Evolutionary conservation across 257 asterid genomes (phyloP).

Genomic region (Thymus mandschuricus): DNA sequence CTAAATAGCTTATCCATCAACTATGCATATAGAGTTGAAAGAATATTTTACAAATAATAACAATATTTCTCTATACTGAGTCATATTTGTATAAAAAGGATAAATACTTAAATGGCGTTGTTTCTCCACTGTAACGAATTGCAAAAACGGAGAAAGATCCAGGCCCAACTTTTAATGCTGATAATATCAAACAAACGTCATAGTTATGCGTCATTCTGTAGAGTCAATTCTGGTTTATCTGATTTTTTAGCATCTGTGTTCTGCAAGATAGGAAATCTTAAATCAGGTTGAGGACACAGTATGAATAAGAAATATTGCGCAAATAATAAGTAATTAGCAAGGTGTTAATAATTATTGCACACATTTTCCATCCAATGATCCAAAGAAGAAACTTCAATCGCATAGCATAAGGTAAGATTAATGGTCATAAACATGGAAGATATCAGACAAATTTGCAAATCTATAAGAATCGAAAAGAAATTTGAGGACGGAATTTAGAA

Average conservation of each 20-base stretch:
- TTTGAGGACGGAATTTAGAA: conserved; percentile 1
- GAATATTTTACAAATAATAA: not conserved
- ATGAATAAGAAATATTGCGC: not conserved
- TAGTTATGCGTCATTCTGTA: conserved; percentile 39
- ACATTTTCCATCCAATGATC: not conserved
- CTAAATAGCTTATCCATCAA: conserved; percentile 29
- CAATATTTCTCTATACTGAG: not conserved
- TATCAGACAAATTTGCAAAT: too few species aligned
- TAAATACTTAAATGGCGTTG: too few species aligned
- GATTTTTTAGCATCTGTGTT: conserved; percentile 64
- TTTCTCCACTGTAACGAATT: too few species aligned
- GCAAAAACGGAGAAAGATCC: too few species aligned
- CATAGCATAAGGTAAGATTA: not conserved
- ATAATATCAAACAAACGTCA: too few species aligned
- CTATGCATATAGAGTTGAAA: not conserved
- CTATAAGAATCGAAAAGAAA: too few species aligned
- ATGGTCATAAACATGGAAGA: conserved; percentile 1
- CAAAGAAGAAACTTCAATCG: not conserved
- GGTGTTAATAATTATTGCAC: not conserved
- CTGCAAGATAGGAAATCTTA: conserved; percentile 47
- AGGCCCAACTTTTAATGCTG: too few species aligned
- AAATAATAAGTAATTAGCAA: not conserved
- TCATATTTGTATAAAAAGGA: too few species aligned
- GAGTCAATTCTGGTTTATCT: conserved; percentile 82
- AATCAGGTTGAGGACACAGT: conserved; percentile 33